Percentiles rank a stretch among this genome's conserved stretches.
Evolutionary conservation across 768 basidiomycete genomes (phyloP).

Genomic region (Exsudoporus frostii): DNA sequence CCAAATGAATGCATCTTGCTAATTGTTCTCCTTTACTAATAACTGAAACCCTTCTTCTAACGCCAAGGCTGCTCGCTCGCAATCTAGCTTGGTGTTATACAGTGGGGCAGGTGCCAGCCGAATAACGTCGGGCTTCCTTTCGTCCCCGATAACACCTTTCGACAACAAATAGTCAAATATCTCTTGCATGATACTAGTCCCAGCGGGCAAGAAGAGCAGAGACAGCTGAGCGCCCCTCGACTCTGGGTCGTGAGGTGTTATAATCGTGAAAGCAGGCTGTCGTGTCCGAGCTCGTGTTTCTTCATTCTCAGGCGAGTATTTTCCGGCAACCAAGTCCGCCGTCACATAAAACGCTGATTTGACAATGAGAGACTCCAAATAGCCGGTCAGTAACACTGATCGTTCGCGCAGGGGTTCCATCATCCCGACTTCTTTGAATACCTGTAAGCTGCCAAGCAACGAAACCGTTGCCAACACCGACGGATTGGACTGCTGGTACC

Average conservation of each 20-base stretch:
- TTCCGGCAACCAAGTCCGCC: slow-evolving; percentile 31
- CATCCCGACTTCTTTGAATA: slow-evolving; percentile 79
- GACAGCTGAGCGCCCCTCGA: slow-evolving; percentile 87
- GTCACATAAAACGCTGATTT: slow-evolving; percentile 64
- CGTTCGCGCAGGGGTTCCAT: slow-evolving; percentile 65
- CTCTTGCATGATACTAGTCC: slow-evolving; percentile 61
- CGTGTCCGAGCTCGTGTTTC: slow-evolving; percentile 10
- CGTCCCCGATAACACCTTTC: slow-evolving; percentile 87
- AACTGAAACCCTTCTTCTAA: slow-evolving; percentile 58
- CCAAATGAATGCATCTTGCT: slow-evolving; percentile 5
- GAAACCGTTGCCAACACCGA: slow-evolving; percentile 76
- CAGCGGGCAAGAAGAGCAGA: slow-evolving; percentile 66
- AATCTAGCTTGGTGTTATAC: slow-evolving; percentile 83
- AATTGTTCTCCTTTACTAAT: slow-evolving; percentile 15
- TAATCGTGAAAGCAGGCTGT: slow-evolving; percentile 77
- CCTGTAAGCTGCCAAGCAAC: slow-evolving; percentile 77
- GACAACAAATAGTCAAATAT: slow-evolving; percentile 59
- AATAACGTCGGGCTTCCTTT: slow-evolving; percentile 89
- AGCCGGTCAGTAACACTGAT: slow-evolving; percentile 64
- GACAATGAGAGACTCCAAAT: slow-evolving; percentile 62
- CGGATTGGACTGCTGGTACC: slow-evolving; percentile 96
- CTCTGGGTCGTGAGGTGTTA: slow-evolving; percentile 71
- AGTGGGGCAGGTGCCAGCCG: slow-evolving; percentile 82
- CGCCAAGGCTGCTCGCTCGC: slow-evolving; percentile 60
- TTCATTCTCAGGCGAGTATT: slow-evolving; percentile 24